A percentile compares a stretch with the other conserved stretches of the same genome.
These are phyloP conservation scores for Fistulinella prunicolor DNA, from an alignment of 768 basidiomycete genomes.

Conservation along the genomic window DNA sequence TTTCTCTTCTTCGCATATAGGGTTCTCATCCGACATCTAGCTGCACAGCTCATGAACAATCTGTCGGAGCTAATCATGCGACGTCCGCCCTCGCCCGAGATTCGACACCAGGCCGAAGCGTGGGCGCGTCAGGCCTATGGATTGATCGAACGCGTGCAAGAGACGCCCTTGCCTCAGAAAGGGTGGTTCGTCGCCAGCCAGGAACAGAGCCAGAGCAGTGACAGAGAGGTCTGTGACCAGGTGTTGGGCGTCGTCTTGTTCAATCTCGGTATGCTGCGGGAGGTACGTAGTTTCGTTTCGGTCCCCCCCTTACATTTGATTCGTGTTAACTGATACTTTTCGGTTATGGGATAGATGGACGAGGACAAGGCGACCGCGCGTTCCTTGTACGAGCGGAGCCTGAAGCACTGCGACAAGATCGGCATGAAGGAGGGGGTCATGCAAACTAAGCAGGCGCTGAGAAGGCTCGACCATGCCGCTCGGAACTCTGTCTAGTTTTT, in stretches of 20 bases:
- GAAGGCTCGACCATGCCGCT: slow-evolving; percentile 22
- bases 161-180: slow-evolving; percentile 12
- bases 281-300: slow-evolving; percentile 29
- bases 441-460: slow-evolving; percentile 34
- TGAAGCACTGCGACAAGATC: slow-evolving; percentile 30
- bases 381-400: slow-evolving; percentile 31
- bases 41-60: slow-evolving; percentile 49
- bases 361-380: slow-evolving; percentile 28
- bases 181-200: slow-evolving; percentile 19
- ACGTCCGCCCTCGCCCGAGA: slow-evolving; percentile 34
- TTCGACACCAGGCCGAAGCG: slow-evolving; percentile 48
- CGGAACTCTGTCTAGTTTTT: background rate
- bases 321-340: no score
- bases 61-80: slow-evolving; percentile 43
- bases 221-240: slow-evolving; percentile 45
- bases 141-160: slow-evolving; percentile 29
- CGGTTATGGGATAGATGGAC: slow-evolving; percentile 28
- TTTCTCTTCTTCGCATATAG: no score
- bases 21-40: no score
- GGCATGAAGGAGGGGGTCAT: slow-evolving; percentile 35
- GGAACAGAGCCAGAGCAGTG: slow-evolving; percentile 28
- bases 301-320: no score
- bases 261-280: slow-evolving; percentile 56
- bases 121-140: slow-evolving; percentile 56
- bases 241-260: slow-evolving; percentile 57